These are phyloP conservation scores for Paratinospora sagittata DNA, from an alignment of 164 flowering plant genomes.

Conservation along the genomic window DNA sequence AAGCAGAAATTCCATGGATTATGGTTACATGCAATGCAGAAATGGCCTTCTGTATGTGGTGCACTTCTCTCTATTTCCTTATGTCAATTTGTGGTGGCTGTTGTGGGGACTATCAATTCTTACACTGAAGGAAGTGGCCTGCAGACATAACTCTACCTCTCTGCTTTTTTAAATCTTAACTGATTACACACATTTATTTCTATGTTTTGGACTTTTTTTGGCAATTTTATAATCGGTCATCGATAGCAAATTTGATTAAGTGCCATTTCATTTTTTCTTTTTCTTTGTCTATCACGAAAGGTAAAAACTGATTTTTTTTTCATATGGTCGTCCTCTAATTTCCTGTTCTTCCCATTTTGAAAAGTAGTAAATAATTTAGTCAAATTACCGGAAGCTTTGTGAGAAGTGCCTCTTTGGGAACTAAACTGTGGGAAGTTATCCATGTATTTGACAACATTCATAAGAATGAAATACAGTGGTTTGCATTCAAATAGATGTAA, in stretches of 20 bases:
- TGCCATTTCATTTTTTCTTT: neutral
- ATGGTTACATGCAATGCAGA: conserved; percentile 53
- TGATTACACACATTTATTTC: neutral
- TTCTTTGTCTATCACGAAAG: neutral
- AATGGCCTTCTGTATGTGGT: conserved; percentile 76
- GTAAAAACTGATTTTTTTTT: neutral
- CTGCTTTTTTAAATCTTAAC: neutral
- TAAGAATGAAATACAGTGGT: too few species aligned
- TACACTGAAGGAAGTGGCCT: too few species aligned
- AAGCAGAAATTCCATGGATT: conserved; percentile 39
- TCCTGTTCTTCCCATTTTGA: too few species aligned
- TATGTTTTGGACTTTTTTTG: neutral
- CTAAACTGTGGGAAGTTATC: too few species aligned
- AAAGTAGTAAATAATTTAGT: too few species aligned
- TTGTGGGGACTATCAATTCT: conserved; percentile 5
- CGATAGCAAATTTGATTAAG: neutral
- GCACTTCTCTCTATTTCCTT: conserved; percentile 4
- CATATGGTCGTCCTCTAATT: neutral
- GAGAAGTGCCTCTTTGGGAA: too few species aligned
- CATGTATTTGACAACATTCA: too few species aligned
- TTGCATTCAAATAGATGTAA: neutral
- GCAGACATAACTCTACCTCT: neutral
- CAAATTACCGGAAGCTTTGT: too few species aligned
- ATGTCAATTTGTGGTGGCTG: neutral
- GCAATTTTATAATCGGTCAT: neutral